Base-by-base conservation (phyloP, 2,329 filamentous ascomycete genomes). In the Alternaria sp. region DNA sequence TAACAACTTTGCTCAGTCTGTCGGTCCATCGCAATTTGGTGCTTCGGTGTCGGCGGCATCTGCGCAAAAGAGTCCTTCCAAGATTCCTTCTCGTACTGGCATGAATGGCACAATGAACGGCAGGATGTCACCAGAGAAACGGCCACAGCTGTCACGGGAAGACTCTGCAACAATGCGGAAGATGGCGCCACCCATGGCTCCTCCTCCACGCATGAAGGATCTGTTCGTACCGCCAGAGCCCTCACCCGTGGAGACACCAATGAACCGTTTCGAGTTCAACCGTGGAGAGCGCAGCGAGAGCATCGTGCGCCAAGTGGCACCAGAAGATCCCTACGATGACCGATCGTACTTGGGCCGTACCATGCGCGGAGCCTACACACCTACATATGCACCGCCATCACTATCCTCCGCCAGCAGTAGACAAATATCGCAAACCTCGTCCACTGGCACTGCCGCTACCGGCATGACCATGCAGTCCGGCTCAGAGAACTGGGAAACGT, bases 401-500 rank as follows among this genome's bases (percentile, higher is more conserved):
- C 34, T 71, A 5, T 68, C 73, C 40, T 70, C 70, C 1, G 57
- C 72, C 18, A 68, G 68, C 25, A 84, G 82, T 63, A 84, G 92
- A 49, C 92, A 94, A 70, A 89, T 90, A 16, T 92, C 90, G n/a
- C 67, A 70, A 48, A 90, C 90, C 1, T 94, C 92, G 1, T 78
- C 77, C 3, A 77, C 70, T 22, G 71, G 70, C 18, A 78, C 77
- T 5, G 74, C 72, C n/a, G 71, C 66, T 18, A 78, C 70, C 5
- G 80, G 83, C 22, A 82, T 81, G n/a, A 92, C 91, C 1, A 85
- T 85, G 22, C 85, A 91, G 27, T 93, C 92, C 5, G 92, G 92
- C 1, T 97, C 92, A 4, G 94, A 98, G 80, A 98, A 98, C 78
- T 98, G 94, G 94, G 94, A 98, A 80, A 97, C 94, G 10, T 98